These are phyloP conservation scores for Candida tibetensis DNA, from an alignment of 805 yeast species.

Conservation along the genomic window DNA sequence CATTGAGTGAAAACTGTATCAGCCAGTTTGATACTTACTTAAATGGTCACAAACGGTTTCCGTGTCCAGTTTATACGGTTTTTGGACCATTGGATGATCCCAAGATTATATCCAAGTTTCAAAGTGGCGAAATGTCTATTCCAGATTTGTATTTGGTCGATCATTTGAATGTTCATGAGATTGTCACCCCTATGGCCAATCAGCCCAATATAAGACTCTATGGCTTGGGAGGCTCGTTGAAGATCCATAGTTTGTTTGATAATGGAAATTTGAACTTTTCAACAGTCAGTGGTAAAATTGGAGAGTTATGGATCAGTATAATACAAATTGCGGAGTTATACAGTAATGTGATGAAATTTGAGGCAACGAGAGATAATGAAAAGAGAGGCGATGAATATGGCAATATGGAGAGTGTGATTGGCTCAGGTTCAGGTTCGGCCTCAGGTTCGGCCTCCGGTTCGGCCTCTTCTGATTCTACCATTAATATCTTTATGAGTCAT, in stretches of 20 bases:
- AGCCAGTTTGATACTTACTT: conserved; percentile 22
- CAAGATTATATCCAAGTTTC: conserved; percentile 58
- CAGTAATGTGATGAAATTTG: conserved; percentile 15
- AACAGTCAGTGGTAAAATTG: conserved; percentile 32
- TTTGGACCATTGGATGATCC: conserved; percentile 78
- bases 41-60: conserved; percentile 37
- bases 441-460: neutral
- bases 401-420: too few species aligned
- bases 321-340: conserved; percentile 66
- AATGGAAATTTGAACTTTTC: conserved; percentile 20
- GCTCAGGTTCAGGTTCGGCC: too few species aligned
- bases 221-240: conserved; percentile 72
- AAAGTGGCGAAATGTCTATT: conserved; percentile 49
- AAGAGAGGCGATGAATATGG: too few species aligned
- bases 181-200: conserved; percentile 41
- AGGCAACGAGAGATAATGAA: conserved; percentile 8
- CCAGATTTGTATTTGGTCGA: conserved; percentile 62
- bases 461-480: conserved; percentile 26
- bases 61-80: conserved; percentile 72
- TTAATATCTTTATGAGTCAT: conserved; percentile 63
- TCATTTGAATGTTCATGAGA: conserved; percentile 47
- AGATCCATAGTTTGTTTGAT: conserved; percentile 65
- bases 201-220: conserved; percentile 49
- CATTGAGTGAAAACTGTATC: conserved; percentile 5
- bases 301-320: conserved; percentile 72